These are phyloP conservation scores for Daldinia decipiens DNA, from an alignment of 495 filamentous ascomycete species.

Conservation along the genomic window DNA sequence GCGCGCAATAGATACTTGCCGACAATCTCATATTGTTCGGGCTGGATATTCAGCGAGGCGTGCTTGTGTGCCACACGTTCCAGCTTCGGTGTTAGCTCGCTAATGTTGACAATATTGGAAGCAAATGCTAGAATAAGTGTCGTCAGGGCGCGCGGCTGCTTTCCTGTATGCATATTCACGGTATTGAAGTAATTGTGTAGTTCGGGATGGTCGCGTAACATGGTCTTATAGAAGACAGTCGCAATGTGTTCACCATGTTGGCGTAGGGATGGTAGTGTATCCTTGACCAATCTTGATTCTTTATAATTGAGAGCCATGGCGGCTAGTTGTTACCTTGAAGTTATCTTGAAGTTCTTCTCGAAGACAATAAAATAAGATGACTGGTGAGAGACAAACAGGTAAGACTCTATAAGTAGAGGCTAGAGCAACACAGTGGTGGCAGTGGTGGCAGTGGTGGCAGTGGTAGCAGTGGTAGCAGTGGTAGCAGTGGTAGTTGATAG, in stretches of 20 bases:
- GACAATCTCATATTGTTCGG: slow-evolving; percentile 75
- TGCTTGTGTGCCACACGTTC: slow-evolving; percentile 80
- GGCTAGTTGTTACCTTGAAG: not conserved
- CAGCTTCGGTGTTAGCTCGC: slow-evolving; percentile 69
- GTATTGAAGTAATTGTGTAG: slow-evolving; percentile 76
- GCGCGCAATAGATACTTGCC: slow-evolving; percentile 72
- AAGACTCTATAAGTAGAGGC: not conserved
- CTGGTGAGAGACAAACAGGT: not conserved
- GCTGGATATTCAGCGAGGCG: slow-evolving; percentile 73
- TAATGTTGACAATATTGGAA: slow-evolving; percentile 74
- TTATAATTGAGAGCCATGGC: slow-evolving; percentile 57
- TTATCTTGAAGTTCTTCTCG: not conserved
- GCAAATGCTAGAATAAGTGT: slow-evolving; percentile 75
- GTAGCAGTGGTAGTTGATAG: not conserved
- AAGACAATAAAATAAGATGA: not conserved
- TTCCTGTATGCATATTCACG: slow-evolving; percentile 73
- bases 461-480: too few relatives aligned
- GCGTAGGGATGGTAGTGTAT: slow-evolving; percentile 61
- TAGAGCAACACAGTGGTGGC: not conserved
- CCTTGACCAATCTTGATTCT: slow-evolving; percentile 56
- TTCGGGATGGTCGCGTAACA: slow-evolving; percentile 71
- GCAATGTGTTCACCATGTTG: slow-evolving; percentile 74
- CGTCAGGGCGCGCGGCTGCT: slow-evolving; percentile 73
- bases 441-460: too few relatives aligned
- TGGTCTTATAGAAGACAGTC: slow-evolving; percentile 72